phyloP scores from a whole-genome alignment of 2,329 filamentous ascomycete genomes.

The Zymoseptoria pseudotritici region DNA sequence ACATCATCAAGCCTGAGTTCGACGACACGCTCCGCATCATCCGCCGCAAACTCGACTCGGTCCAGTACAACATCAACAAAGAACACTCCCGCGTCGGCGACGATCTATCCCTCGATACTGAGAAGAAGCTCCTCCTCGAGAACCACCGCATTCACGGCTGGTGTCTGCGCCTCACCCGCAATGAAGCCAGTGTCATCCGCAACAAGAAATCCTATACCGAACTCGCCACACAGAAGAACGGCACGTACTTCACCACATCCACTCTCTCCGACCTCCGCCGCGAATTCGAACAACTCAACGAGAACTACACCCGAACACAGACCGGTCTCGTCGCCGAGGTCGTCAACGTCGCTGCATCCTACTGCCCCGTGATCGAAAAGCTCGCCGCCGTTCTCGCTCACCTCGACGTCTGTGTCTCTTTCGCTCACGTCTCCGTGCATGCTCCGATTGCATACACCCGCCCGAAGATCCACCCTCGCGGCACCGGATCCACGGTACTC shows the following conservation, averaged over 20 bases:
- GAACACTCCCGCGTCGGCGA: constrained; percentile 71
- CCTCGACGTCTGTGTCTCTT: constrained; percentile 87
- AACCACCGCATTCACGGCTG: constrained; percentile 94
- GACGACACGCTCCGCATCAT: constrained; percentile 85
- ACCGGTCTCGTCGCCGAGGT: constrained; percentile 86
- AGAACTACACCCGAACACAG: constrained; percentile 93
- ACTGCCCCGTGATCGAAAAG: constrained; percentile 84
- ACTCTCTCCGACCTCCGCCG: constrained; percentile 71
- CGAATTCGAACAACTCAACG: constrained; percentile 87
- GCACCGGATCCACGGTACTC: constrained; percentile 80
- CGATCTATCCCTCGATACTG: constrained; percentile 83
- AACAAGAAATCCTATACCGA: constrained; percentile 88
- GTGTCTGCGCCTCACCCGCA: constrained; percentile 89
- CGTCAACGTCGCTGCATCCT: constrained; percentile 85
- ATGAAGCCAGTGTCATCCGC: constrained; percentile 83
- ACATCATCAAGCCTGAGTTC: constrained; percentile 97
- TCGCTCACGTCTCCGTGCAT: constrained; percentile 88
- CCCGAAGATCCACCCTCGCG: constrained; percentile 82
- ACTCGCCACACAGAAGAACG: constrained; percentile 97
- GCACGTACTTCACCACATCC: constrained; percentile 92
- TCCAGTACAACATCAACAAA: constrained; percentile 71
- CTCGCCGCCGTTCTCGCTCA: constrained; percentile 84
- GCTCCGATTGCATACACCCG: constrained; percentile 87
- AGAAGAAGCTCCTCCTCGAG: constrained; percentile 97
- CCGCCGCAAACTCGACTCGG: constrained; percentile 78